A percentile compares a stretch with the other conserved stretches of the same genome.
Conservation (phyloP, 2,329 filamentous ascomycete genomes). For the Bipolaris gigantea region DNA sequence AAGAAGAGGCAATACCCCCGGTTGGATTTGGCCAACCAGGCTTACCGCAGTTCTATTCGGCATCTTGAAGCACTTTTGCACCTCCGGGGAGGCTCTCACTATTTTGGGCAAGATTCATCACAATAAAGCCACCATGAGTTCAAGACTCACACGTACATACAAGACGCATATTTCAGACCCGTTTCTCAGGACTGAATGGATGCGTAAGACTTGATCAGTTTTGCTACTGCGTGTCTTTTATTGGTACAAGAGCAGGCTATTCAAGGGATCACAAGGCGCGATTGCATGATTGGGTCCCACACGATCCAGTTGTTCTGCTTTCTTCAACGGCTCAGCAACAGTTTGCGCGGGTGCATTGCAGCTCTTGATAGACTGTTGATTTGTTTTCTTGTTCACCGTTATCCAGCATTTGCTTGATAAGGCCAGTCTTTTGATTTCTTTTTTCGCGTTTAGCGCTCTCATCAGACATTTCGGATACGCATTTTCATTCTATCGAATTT, state of each 20-base stretch:
- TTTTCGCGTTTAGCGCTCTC: slow-evolving; percentile 4
- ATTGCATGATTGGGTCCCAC: slow-evolving; percentile 2
- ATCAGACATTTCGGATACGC: not conserved
- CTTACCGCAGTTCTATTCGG: slow-evolving; percentile 37
- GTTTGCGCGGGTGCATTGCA: not conserved
- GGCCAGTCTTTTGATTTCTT: not conserved
- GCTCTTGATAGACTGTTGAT: not conserved
- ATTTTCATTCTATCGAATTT: slow-evolving; percentile 9
- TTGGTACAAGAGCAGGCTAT: slow-evolving; percentile 2
- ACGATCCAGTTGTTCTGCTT: not conserved
- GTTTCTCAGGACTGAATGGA: not conserved
- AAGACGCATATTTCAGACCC: not conserved
- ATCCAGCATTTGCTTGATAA: not conserved
- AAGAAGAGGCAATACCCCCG: slow-evolving; percentile 40
- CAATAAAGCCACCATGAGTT: not conserved
- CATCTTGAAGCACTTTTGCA: slow-evolving; percentile 17
- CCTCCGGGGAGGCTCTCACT: not conserved
- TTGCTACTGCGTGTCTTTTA: not conserved
- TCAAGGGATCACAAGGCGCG: slow-evolving; percentile 6
- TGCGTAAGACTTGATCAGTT: not conserved
- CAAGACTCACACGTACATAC: not conserved
- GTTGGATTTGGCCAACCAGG: slow-evolving; percentile 33
- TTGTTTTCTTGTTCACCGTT: not conserved
- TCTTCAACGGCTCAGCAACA: not conserved
- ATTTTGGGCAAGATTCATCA: not conserved